Percentiles rank a stretch among this genome's conserved stretches.
Conservation (phyloP, 73 alveolate genomes). For the Durusdinium trenchii region DNA sequence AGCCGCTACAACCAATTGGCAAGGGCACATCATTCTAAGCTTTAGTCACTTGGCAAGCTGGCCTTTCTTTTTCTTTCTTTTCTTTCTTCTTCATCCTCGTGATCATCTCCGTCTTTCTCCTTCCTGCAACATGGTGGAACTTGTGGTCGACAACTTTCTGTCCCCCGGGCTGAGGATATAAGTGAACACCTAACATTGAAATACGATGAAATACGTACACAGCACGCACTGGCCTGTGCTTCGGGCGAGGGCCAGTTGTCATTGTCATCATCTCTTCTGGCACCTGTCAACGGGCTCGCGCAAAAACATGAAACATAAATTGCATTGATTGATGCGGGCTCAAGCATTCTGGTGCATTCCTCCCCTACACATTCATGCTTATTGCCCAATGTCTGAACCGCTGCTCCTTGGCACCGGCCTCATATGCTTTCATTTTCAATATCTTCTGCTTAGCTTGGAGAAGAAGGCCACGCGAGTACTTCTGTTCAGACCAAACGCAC, state of each 20-base stretch:
- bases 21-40: too few species aligned
- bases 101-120: background rate
- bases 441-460: slow-evolving; percentile 79
- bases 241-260: background rate
- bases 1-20: too few species aligned
- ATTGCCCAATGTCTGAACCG: background rate
- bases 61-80: background rate
- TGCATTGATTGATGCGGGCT: background rate
- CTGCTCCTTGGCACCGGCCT: background rate
- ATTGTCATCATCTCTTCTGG: background rate
- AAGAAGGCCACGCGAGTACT: slow-evolving; percentile 55
- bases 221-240: background rate
- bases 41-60: background rate
- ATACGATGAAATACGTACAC: background rate
- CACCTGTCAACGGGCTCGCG: background rate
- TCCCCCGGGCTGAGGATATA: background rate
- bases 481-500: slow-evolving; percentile 55
- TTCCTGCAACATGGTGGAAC: background rate
- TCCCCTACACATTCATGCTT: background rate
- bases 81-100: background rate
- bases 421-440: slow-evolving; percentile 48
- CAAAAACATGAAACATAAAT: background rate
- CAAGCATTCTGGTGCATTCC: background rate
- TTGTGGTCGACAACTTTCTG: background rate
- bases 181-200: background rate